Base-by-base conservation (phyloP, 179 eudicot species). In the Nepenthes alata region DNA sequence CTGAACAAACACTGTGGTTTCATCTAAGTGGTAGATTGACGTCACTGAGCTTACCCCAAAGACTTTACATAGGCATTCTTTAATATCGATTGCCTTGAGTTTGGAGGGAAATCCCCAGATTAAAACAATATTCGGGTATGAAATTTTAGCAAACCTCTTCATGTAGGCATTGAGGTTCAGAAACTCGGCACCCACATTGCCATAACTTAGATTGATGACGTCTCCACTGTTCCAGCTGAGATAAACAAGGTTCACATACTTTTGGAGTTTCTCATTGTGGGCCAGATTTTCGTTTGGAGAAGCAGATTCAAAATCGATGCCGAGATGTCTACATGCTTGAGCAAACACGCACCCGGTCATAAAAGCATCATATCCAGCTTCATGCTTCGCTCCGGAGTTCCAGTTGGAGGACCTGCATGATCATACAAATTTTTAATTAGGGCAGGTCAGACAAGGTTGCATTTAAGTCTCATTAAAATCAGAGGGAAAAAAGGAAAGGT, bases 271-370 rank as follows among this genome's bases (percentile, higher is more conserved):
- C 71, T 85, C 87, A 58, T 77, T 74, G 55, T 62, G 47, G 38
- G 71, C 66, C 35, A 79, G 64, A 66, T 62, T 64, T 16, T 67
- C 59, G 4, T 71, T 25, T 53, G 85, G 65, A 49, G 72, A 63
- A 48, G 67, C 62, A 35, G 52, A 49, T 12, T 70, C 57, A 67
- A 80, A 79, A 70, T 78, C 72, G 16, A 85, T 70, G 57, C 80
- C 94, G 35, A 89, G 75, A 78, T 77, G 81, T 69, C 66, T 65
- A 80, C 94, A 90, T 59, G 86, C 79, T 71, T 89, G 95, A 48
- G 95, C 86, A 74, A 94, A 90, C 67, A 94, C 67, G 58, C 97
- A 87, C 14, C 99, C 99, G 0, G 99, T 94, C 99, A 94, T 94
- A 73, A 25, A 90, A 50, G 99, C 99, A 77, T 94, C 99, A 65